Base-by-base conservation (phyloP, 768 basidiomycete species). In the Agaricus sinodeliciosus region DNA sequence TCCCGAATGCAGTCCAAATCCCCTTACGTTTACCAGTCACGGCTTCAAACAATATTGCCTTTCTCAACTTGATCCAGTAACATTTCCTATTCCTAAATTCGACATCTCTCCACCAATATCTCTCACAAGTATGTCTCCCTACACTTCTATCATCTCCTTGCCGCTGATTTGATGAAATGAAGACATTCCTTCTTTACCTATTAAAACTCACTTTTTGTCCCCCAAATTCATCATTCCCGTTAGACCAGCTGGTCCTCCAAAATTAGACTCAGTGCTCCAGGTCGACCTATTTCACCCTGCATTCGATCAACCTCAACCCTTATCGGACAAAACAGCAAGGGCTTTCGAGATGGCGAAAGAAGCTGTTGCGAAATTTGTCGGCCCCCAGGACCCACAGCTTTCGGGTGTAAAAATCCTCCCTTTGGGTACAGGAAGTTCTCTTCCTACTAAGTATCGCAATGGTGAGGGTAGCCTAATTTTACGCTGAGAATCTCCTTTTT, bases 401-500 rank as follows among this genome's bases (percentile, higher is more conserved):
- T 31, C 39, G 16, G 56, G 43, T 49, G 77, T 97, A 7, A 68
- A 67, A 8, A 70, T 97, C 41, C 77, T 88, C 7, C 78, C 93
- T 1, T 72, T 98, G 5, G 95, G 95, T 2, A 97, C 95, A 0
- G 89, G 90, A 2, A 94, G 92, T 61, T 85, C 91, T 0, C 65
- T 90, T 37, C 91, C 94, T 0, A 85, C 78, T 36, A 90, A 85
- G 64, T 91, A 91, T 60, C 79, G 95, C 52, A 97, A 96, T 65
- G 89, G 91, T 91, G 47, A 36, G 75, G 59, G 35, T 54, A 37
- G 28, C 16, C 34, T 12, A 13, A 25, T 26, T 49, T 16, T 12
- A n/a, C 18, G 22, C 35, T 6, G 37, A 11, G 11, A 31, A 7
- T 31, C 11, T 11, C 7, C 13, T 48, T 41, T 43, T 43, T 22